Evolutionary conservation across 129 eudicot species (phyloP).

Genomic region (Calendula officinalis): DNA sequence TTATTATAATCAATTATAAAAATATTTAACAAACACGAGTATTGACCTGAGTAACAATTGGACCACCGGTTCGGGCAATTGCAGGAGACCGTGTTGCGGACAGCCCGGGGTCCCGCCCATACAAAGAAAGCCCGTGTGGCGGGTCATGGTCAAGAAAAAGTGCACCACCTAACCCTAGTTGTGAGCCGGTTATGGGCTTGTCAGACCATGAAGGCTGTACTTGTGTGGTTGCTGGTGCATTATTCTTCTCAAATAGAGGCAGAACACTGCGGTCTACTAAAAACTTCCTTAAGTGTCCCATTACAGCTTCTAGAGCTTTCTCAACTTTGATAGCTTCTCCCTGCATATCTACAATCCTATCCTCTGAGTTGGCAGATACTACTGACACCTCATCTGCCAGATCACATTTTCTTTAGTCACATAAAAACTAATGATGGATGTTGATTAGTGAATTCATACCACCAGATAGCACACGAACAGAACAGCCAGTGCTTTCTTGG

Average conservation of each 20-base stretch:
- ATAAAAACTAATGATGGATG: not conserved
- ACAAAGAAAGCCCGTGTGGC: constrained; percentile 55
- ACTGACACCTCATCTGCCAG: constrained; percentile 57
- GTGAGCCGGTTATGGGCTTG: constrained; percentile 41
- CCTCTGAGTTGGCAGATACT: constrained; percentile 54
- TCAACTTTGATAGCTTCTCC: constrained; percentile 78
- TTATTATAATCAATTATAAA: not conserved
- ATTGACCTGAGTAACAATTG: constrained; percentile 74
- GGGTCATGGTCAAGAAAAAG: constrained; percentile 63
- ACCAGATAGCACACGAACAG: constrained; percentile 66
- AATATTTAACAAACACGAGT: not conserved
- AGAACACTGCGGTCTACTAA: constrained; percentile 81
- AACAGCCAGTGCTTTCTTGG: constrained; percentile 72
- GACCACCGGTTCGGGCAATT: constrained; percentile 44
- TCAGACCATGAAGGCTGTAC: constrained; percentile 69
- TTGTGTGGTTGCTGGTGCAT: constrained; percentile 36
- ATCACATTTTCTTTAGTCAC: not conserved
- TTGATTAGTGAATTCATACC: constrained; percentile 37
- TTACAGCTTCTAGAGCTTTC: constrained; percentile 67
- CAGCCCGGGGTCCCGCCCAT: constrained; percentile 58
- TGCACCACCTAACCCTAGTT: constrained; percentile 33
- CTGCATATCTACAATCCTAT: constrained; percentile 75
- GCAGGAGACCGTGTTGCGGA: constrained; percentile 49
- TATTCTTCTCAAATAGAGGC: constrained; percentile 76
- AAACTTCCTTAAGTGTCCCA: constrained; percentile 79